Evolutionary conservation across 169 alveolate species (phyloP), one percentile per base, ranked within the genome.

Genomic region (Cryptosporidium meleagridis): DNA sequence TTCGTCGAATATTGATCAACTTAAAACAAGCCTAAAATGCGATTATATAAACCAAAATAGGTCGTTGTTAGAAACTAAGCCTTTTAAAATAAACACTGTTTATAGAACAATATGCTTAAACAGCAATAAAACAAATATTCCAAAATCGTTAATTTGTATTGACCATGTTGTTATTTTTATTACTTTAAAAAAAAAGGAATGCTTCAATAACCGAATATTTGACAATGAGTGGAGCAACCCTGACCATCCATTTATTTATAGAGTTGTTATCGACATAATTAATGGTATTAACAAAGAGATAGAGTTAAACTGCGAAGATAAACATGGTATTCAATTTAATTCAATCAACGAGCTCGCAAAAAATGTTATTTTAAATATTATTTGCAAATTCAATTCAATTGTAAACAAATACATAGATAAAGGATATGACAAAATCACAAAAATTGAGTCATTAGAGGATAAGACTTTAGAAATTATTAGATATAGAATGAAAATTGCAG

Each of bases 321-420:
- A 33, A 3, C 18, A 31, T 31, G 51, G 72, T 5, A 65, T 21
- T 14, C 29, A n/a, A 31, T 35, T 65, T 16, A 31, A 14, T 65
- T 35, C 72, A 37, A 33, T 65, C 33, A 21, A 33, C 12, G 72
- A 16, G 14, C 21, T 73, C n/a, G 70, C 70, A 53, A 29, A 73
- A 52, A 73, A 73, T 23, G 18, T 73, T 12, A 26, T 73, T 18
- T 35, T 55, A 37, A 21, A 58, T n/a, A 51, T 59, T n/a, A 3
- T 73, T n/a, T n/a, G 26, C 23, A 51, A 31, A 58, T 23, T 73
- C 7, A 59, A 73, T 41, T 73, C 58, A n/a, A 59, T 33, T 4
- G 9, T 73, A 10, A 59, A 73, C 1, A 55, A 33, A n/a, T 33
- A 53, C 6, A 73, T 73, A 10, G 70, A 53, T 26, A 12, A 45